These are phyloP conservation scores for Melampsora larici-populina DNA, from an alignment of 1,284 basidiomycete species.

Conservation along the genomic window DNA sequence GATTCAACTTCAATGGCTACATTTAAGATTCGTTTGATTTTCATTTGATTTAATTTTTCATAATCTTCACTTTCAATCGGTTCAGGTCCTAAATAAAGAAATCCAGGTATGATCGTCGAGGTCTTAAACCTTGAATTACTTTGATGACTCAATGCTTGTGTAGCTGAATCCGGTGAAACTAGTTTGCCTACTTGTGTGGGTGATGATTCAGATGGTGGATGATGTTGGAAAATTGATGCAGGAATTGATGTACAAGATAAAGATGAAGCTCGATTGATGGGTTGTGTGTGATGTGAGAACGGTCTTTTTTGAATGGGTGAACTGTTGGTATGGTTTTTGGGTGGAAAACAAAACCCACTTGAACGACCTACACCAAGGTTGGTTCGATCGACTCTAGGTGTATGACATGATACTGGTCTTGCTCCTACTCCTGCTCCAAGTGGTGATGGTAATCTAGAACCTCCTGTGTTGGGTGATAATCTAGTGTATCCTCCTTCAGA, in stretches of 20 bases:
- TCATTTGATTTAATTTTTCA: conserved; percentile 66
- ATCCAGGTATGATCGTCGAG: conserved; percentile 82
- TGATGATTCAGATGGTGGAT: conserved; percentile 4
- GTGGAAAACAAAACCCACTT: too few relatives aligned
- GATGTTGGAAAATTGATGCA: not conserved
- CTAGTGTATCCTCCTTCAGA: too few relatives aligned
- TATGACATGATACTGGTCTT: too few relatives aligned
- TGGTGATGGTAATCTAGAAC: too few relatives aligned
- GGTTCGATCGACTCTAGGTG: too few relatives aligned
- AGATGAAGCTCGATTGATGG: not conserved
- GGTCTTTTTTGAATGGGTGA: not conserved
- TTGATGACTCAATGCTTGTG: too few relatives aligned
- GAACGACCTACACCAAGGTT: too few relatives aligned
- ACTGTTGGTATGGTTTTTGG: not conserved
- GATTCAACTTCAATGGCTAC: conserved; percentile 85
- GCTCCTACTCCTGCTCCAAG: too few relatives aligned
- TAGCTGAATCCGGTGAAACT: too few relatives aligned
- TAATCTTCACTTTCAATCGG: conserved; percentile 71
- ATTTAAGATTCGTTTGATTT: conserved; percentile 83
- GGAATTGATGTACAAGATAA: not conserved
- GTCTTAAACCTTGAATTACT: conserved; percentile 61
- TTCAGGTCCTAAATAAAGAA: conserved; percentile 87
- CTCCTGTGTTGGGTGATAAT: too few relatives aligned
- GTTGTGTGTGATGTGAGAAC: not conserved
- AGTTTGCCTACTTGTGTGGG: not conserved